A percentile compares a stretch with the other conserved stretches of the same genome.
phyloP scores from a whole-genome alignment of 2,329 filamentous ascomycete genomes.

The Colletotrichum cereale region DNA sequence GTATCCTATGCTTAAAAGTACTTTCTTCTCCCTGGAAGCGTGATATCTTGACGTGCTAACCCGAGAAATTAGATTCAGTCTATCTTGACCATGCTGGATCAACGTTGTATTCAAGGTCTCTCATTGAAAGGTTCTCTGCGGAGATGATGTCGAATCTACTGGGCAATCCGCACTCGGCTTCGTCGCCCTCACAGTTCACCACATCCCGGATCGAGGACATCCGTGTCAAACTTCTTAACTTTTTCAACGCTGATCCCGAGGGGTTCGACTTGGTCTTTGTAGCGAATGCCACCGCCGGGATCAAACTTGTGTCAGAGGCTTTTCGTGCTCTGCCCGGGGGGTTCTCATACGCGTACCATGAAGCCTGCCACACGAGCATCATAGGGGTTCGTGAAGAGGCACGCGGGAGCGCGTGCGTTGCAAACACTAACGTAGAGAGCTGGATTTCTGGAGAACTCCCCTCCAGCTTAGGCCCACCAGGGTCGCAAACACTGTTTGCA shows the following conservation, averaged over 20 bases:
- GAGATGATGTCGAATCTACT: conserved; percentile 85
- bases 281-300: conserved; percentile 89
- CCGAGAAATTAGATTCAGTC: conserved; percentile 67
- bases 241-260: conserved; percentile 85
- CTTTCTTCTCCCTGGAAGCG: conserved; percentile 23
- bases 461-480: conserved; percentile 45
- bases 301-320: conserved; percentile 87
- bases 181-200: conserved; percentile 82
- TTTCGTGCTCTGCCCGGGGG: conserved; percentile 77
- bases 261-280: conserved; percentile 92
- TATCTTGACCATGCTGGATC: conserved; percentile 98
- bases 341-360: conserved; percentile 86
- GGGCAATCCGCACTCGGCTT: conserved; percentile 93
- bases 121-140: conserved; percentile 83
- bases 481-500: conserved; percentile 50
- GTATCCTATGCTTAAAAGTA: conserved; percentile 79
- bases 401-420: conserved; percentile 72
- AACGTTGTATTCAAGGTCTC: conserved; percentile 83
- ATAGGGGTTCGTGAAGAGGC: conserved; percentile 85
- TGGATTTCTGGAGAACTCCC: conserved; percentile 68
- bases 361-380: conserved; percentile 87
- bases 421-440: conserved; percentile 70
- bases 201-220: conserved; percentile 81
- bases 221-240: conserved; percentile 76
- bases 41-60: conserved; percentile 33